phyloP scores from a whole-genome alignment of 2,329 filamentous ascomycete species.

The Fusarium sp. region DNA sequence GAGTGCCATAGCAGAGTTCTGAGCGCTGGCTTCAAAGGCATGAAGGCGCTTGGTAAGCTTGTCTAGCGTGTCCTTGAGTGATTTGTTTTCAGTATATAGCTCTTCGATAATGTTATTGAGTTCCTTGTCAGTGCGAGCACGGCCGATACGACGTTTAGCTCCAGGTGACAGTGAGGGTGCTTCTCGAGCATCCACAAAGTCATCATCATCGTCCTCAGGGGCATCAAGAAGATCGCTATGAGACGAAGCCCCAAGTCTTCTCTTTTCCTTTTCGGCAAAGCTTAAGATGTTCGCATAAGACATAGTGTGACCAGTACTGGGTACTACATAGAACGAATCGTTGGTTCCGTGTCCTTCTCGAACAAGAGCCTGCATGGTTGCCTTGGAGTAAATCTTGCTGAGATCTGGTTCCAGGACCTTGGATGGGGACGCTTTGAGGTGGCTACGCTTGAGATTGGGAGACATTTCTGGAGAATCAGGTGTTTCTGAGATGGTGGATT shows the following conservation, averaged over 20 bases:
- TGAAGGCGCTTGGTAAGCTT: conserved; percentile 89
- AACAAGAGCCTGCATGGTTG: conserved; percentile 82
- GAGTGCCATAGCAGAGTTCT: conserved; percentile 86
- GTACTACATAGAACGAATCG: conserved; percentile 95
- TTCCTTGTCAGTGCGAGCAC: conserved; percentile 59
- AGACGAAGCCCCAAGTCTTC: conserved; percentile 67
- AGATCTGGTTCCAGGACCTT: conserved; percentile 72
- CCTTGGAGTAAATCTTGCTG: conserved; percentile 84
- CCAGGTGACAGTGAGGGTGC: conserved; percentile 64
- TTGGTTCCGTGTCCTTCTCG: conserved; percentile 74
- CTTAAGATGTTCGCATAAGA: conserved; percentile 92
- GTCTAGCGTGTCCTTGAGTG: conserved; percentile 86
- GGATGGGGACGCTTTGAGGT: conserved; percentile 52
- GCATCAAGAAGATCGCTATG: conserved; percentile 64
- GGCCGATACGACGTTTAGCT: conserved; percentile 57
- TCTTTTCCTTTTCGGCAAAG: conserved; percentile 75
- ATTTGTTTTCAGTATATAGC: conserved; percentile 87
- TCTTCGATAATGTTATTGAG: conserved; percentile 84
- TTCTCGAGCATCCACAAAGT: conserved; percentile 90
- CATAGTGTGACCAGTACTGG: conserved; percentile 88
- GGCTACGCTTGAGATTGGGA: conserved; percentile 56
- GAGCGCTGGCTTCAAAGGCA: conserved; percentile 91
- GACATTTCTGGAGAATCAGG: conserved; percentile 56
- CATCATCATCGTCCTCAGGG: conserved; percentile 78
- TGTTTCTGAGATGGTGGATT: conserved; percentile 53